phyloP scores from a whole-genome alignment of 2,329 filamentous ascomycete genomes.

The Calonectria naviculata region DNA sequence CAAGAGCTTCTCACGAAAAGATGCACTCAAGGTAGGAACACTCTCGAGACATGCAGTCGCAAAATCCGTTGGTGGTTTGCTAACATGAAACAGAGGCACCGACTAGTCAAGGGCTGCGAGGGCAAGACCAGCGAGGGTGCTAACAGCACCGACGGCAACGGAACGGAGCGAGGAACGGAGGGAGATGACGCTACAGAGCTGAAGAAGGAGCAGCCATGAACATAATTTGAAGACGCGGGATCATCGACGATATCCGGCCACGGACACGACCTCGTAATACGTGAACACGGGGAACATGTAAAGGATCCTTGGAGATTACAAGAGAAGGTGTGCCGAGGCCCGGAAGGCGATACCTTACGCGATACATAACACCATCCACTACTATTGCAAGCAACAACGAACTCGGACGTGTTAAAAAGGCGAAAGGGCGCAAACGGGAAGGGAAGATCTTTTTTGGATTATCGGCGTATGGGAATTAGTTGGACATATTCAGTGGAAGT shows the following conservation, averaged over 20 bases:
- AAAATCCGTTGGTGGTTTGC: neutral
- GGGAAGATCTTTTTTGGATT: conserved; percentile 23
- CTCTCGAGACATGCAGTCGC: neutral
- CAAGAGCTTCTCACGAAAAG: conserved; percentile 97
- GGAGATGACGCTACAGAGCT: conserved; percentile 35
- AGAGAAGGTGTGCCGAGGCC: neutral
- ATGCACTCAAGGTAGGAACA: conserved; percentile 87
- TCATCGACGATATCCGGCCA: conserved; percentile 20
- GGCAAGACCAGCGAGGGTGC: conserved; percentile 42
- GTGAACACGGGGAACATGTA: neutral
- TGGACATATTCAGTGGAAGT: conserved; percentile 18
- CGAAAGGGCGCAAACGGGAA: conserved; percentile 29
- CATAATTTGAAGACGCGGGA: conserved; percentile 4
- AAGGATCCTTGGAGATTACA: neutral
- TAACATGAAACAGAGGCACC: conserved; percentile 61
- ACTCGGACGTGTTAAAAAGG: conserved; percentile 25
- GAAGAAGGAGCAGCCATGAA: conserved; percentile 39
- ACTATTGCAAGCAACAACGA: conserved; percentile 26
- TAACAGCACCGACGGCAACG: conserved; percentile 34
- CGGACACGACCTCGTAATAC: conserved; percentile 20
- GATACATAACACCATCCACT: conserved; percentile 21
- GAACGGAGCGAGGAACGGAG: conserved; percentile 36
- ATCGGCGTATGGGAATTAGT: conserved; percentile 34
- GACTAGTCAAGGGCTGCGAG: conserved; percentile 73
- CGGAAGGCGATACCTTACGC: conserved; percentile 7